Conservation (phyloP, 169 alveolate species). For the Miamiensis avidus region DNA sequence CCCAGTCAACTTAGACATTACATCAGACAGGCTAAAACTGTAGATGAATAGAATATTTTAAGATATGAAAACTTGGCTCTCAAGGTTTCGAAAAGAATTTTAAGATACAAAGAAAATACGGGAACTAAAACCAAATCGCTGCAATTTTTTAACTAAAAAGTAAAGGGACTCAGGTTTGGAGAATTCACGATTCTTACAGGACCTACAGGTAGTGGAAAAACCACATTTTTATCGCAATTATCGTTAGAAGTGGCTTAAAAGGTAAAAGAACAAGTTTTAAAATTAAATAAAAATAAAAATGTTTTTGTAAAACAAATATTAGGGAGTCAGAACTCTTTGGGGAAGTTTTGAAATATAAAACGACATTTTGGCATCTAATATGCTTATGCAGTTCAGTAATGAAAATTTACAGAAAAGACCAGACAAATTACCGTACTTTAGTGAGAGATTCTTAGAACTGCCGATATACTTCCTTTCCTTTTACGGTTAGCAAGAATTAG, state of each 20-base stretch:
- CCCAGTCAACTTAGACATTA: slow-evolving; percentile 56
- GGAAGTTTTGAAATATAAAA: slow-evolving; percentile 96
- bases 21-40: slow-evolving; percentile 70
- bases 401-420: slow-evolving; percentile 73
- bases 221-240: slow-evolving; percentile 92
- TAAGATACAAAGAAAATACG: slow-evolving; percentile 45
- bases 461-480: slow-evolving; percentile 91
- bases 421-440: slow-evolving; percentile 73
- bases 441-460: slow-evolving; percentile 86
- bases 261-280: neutral
- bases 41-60: slow-evolving; percentile 88
- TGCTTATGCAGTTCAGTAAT: slow-evolving; percentile 89
- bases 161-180: slow-evolving; percentile 93
- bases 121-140: slow-evolving; percentile 62
- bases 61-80: slow-evolving; percentile 83
- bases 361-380: slow-evolving; percentile 88
- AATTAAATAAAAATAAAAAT: too few relatives aligned
- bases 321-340: slow-evolving; percentile 95
- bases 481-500: slow-evolving; percentile 93
- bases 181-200: slow-evolving; percentile 95
- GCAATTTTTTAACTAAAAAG: slow-evolving; percentile 56
- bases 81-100: slow-evolving; percentile 35
- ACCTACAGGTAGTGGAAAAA: slow-evolving; percentile 97
- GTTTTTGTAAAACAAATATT: too few relatives aligned
- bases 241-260: slow-evolving; percentile 91